Conservation (phyloP, 805 yeast species). For the Ogataea salicorniae region DNA sequence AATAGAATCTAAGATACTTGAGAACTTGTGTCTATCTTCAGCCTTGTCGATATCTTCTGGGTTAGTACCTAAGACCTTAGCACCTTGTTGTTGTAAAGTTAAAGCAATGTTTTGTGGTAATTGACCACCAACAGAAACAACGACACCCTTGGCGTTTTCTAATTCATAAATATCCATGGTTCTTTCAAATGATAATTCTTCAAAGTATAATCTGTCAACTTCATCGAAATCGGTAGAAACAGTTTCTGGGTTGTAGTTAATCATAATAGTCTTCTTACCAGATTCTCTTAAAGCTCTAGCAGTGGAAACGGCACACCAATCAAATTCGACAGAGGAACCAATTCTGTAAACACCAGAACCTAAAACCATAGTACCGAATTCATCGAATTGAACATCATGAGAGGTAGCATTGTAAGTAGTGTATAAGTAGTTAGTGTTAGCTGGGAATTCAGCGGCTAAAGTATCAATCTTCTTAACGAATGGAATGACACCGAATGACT, state of each 20-base stretch:
- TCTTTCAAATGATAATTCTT: constrained; percentile 82
- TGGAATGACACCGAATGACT: constrained; percentile 75
- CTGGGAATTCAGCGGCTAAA: constrained; percentile 98
- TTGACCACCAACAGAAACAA: constrained; percentile 97
- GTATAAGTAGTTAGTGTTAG: constrained; percentile 90
- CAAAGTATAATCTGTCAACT: constrained; percentile 95
- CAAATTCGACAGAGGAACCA: constrained; percentile 97
- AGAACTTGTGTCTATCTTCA: constrained; percentile 97
- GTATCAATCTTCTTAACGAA: constrained; percentile 97
- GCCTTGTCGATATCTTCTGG: constrained; percentile 96
- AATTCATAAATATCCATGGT: constrained; percentile 96
- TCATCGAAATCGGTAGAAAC: constrained; percentile 98
- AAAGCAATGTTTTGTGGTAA: constrained; percentile 96
- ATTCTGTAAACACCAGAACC: constrained; percentile 99
- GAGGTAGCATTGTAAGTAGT: constrained; percentile 91
- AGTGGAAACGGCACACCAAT: constrained; percentile 98
- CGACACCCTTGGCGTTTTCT: constrained; percentile 84
- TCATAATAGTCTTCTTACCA: constrained; percentile 90
- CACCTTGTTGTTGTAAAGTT: constrained; percentile 71
- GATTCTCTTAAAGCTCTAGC: constrained; percentile 87
- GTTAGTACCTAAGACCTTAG: constrained; percentile 86
- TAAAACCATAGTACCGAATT: constrained; percentile 86
- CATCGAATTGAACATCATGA: constrained; percentile 80
- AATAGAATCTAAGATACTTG: constrained; percentile 87
- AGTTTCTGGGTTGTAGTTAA: constrained; percentile 97